Base-by-base conservation (phyloP, 1,284 basidiomycete species). In the Pseudozyma flocculosa region DNA sequence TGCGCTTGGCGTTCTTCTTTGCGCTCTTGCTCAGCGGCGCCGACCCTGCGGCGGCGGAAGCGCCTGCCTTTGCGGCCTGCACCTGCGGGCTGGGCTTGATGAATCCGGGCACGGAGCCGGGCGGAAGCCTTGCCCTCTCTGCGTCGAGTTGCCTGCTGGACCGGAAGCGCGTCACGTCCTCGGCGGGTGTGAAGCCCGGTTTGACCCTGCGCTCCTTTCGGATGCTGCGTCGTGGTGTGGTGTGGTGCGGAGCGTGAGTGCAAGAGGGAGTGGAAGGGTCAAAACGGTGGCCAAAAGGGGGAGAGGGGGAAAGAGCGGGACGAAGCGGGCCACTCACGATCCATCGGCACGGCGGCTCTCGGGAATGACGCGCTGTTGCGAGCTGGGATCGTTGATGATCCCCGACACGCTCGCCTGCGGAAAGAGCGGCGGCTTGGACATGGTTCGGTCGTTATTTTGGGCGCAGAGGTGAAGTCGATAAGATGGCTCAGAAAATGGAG, bases 151-250 rank as follows among this genome's bases (percentile, higher is more conserved):
- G 88, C 34, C 86, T 85, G 41, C 85, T 83, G 21, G 88, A 85
- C 7, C 90, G 85, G 79, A 93, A 97, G 37, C 86, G 85, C 30
- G 84, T 83, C 14, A 95, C 84, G 80, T 97, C 93, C 79, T 97
- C 93, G 77, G 91, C 89, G 0, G 93, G 93, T 1, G 91, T 94
- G 79, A 87, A 97, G 1, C 93, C 93, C 0, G 92, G 92, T 30
- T 92, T 84, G 64, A 97, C 87, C 81, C 88, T 93, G 59, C 89
- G 82, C 78, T 95, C 85, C 79, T 93, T 95, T 52, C 93, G 87
- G 21, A 90, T 79, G 42, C 92, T 95, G 45, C 15, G 17, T 19
- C 21, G 15, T 23, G 23, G 32, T 24, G n/a, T 26, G 26, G 36
- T 11, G 21, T 7, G 14, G 40, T 7, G 29, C 7, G 5, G 29